A percentile compares a stretch with the other conserved stretches of the same genome.
Conservation (phyloP, 1,284 basidiomycete species). For the Coriolopsis trogii region DNA sequence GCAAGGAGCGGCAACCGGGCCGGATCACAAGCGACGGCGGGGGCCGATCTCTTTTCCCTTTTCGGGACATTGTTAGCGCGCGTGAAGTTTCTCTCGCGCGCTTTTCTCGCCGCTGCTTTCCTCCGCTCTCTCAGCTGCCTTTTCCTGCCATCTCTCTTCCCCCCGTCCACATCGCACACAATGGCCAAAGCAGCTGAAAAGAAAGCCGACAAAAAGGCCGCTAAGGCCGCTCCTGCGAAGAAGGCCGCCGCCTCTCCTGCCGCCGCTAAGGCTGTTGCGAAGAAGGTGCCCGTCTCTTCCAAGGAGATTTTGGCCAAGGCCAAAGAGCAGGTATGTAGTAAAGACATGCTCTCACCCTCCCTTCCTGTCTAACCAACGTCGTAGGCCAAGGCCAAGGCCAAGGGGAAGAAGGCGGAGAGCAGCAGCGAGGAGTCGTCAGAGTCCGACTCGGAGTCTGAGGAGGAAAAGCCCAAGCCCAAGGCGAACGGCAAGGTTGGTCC, state of each 20-base stretch:
- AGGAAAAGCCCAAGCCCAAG: constrained; percentile 32
- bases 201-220: constrained; percentile 41
- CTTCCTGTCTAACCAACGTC: neutral
- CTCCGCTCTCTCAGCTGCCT: constrained; percentile 20
- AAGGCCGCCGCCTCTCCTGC: constrained; percentile 21
- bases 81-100: constrained; percentile 3
- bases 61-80: constrained; percentile 26
- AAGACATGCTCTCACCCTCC: constrained; percentile 12
- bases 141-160: constrained; percentile 14
- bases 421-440: constrained; percentile 30
- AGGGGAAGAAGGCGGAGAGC: constrained; percentile 35
- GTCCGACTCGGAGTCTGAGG: constrained; percentile 30
- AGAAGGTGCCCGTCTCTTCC: constrained; percentile 32
- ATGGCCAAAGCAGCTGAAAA: constrained; percentile 52
- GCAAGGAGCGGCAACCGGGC: neutral
- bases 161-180: constrained; percentile 13
- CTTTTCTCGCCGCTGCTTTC: constrained; percentile 14
- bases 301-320: constrained; percentile 38
- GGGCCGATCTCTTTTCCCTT: constrained; percentile 18
- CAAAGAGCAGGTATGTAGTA: constrained; percentile 18
- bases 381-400: constrained; percentile 23
- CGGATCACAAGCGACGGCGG: constrained; percentile 9
- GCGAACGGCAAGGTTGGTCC: constrained; percentile 26
- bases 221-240: constrained; percentile 30
- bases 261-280: constrained; percentile 25